Percentiles rank a stretch among this genome's conserved stretches.
These are phyloP conservation scores for Pyricularia grisea DNA, from an alignment of 2,329 filamentous ascomycete genomes.

Conservation along the genomic window DNA sequence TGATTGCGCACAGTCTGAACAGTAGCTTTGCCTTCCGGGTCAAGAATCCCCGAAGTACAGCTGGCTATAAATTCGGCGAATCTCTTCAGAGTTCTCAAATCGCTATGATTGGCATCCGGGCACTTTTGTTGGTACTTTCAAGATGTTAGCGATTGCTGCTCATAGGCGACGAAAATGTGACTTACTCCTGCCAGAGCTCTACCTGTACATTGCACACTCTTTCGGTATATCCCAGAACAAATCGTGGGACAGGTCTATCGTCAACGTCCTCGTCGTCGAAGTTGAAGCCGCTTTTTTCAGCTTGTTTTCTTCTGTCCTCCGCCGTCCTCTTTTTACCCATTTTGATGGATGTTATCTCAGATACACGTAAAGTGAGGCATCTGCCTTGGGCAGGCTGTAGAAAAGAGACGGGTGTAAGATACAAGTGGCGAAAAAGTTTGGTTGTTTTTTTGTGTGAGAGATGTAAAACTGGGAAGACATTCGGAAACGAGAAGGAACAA, in stretches of 20 bases:
- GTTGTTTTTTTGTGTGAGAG: no score
- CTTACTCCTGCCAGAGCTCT: slow-evolving; percentile 4
- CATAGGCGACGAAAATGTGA: not conserved
- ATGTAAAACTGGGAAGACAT: no score
- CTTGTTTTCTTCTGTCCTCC: slow-evolving; percentile 5
- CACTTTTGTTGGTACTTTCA: slow-evolving; percentile 3
- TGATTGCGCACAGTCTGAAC: slow-evolving; percentile 5
- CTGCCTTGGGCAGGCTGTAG: no score
- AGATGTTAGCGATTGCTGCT: not conserved
- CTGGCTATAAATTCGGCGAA: slow-evolving; percentile 8
- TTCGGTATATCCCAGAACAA: slow-evolving; percentile 5
- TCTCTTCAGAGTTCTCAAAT: slow-evolving; percentile 5
- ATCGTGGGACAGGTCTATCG: slow-evolving; percentile 6
- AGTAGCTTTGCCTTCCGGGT: slow-evolving; percentile 4
- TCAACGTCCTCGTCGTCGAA: slow-evolving; percentile 7
- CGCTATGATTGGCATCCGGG: not conserved
- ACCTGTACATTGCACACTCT: not conserved
- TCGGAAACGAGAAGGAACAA: no score
- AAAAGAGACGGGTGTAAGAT: no score
- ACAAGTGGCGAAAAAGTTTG: no score
- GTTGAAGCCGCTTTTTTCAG: slow-evolving; percentile 6
- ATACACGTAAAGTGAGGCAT: no score
- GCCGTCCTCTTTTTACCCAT: slow-evolving; percentile 7
- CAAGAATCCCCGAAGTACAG: slow-evolving; percentile 1
- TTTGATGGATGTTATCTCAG: not conserved